These are phyloP conservation scores for Sphagnum tenellum DNA, from an alignment of 225 moss, liverwort and hornwort species.

Conservation along the genomic window DNA sequence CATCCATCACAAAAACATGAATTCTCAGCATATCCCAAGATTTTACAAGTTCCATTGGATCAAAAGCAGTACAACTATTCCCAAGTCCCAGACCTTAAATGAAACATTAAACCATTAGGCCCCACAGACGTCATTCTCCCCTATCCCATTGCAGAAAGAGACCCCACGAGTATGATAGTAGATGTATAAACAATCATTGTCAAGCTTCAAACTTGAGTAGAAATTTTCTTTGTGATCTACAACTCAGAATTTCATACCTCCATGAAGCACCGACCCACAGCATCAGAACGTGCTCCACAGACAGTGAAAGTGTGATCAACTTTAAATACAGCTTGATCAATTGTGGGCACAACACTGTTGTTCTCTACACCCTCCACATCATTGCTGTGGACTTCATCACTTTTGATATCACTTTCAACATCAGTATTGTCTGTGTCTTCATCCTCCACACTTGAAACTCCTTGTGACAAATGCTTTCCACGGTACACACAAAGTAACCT, in stretches of 20 bases:
- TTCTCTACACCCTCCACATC: background rate
- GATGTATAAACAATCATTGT: no score
- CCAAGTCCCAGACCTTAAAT: no score
- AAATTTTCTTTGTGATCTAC: no score
- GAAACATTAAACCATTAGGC: no score
- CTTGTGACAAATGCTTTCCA: conserved; percentile 24
- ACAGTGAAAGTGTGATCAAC: conserved; percentile 15
- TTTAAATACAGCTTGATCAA: conserved; percentile 15
- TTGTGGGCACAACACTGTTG: background rate
- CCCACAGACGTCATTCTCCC: no score
- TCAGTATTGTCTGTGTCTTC: conserved; percentile 4
- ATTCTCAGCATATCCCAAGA: background rate
- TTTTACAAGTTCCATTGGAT: background rate
- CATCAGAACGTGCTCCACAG: conserved; percentile 21
- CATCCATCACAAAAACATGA: background rate
- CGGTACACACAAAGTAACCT: conserved; percentile 40
- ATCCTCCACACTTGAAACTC: conserved; percentile 1
- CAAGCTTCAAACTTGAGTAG: background rate
- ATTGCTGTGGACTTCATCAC: background rate
- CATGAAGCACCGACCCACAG: conserved; percentile 71
- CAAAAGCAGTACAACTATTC: no score
- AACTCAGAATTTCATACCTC: conserved; percentile 33
- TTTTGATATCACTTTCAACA: background rate
- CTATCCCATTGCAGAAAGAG: no score
- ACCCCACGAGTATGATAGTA: no score